Conservation (phyloP, 805 yeast genomes). For the Maudiozyma turicensis region DNA sequence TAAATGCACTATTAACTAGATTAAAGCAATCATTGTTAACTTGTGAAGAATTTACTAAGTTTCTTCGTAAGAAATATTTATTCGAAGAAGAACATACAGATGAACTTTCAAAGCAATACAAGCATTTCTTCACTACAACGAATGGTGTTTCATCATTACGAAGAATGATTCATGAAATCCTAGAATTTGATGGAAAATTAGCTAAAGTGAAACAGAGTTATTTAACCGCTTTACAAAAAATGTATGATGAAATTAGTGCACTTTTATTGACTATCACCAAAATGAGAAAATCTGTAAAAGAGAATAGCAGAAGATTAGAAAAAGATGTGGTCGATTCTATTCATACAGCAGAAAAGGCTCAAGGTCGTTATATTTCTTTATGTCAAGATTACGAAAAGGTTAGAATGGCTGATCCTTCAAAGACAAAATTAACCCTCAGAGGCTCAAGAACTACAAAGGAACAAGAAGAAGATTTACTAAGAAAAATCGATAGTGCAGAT, state of each 20-base stretch:
- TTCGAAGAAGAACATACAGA: slow-evolving; percentile 70
- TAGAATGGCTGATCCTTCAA: slow-evolving; percentile 71
- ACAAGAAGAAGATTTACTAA: slow-evolving; percentile 82
- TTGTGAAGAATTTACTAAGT: slow-evolving; percentile 77
- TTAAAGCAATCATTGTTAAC: slow-evolving; percentile 72
- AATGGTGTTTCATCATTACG: slow-evolving; percentile 41
- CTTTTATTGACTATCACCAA: slow-evolving; percentile 61
- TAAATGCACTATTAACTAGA: slow-evolving; percentile 60
- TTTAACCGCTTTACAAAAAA: slow-evolving; percentile 68
- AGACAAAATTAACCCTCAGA: slow-evolving; percentile 72
- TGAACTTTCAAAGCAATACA: slow-evolving; percentile 63
- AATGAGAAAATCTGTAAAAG: slow-evolving; percentile 69
- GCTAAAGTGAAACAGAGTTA: slow-evolving; percentile 64
- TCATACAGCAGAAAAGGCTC: slow-evolving; percentile 79
- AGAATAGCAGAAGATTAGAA: slow-evolving; percentile 71
- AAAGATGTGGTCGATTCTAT: slow-evolving; percentile 80
- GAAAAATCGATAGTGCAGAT: slow-evolving; percentile 78
- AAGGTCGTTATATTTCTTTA: slow-evolving; percentile 59
- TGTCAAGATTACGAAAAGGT: slow-evolving; percentile 83
- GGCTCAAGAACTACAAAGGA: slow-evolving; percentile 65
- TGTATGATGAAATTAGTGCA: slow-evolving; percentile 76
- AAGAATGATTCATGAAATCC: slow-evolving; percentile 52
- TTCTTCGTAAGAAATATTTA: slow-evolving; percentile 64
- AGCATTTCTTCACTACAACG: slow-evolving; percentile 30
- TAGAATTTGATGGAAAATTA: slow-evolving; percentile 70